phyloP scores from a whole-genome alignment of 768 basidiomycete species.

The Cystobasidium onofrii region DNA sequence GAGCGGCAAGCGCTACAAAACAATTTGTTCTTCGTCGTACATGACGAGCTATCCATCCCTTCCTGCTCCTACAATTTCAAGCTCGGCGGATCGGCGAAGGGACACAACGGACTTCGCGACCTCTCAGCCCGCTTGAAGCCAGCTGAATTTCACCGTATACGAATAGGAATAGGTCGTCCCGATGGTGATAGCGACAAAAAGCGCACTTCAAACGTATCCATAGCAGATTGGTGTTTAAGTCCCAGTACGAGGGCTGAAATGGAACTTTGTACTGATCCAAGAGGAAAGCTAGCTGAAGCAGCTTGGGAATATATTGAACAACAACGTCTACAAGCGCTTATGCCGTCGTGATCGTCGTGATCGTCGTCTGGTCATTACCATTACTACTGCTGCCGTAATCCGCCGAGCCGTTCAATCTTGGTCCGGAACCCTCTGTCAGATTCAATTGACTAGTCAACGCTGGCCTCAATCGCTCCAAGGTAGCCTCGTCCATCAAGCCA shows the following conservation, averaged over 20 bases:
- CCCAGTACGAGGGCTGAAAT: not conserved
- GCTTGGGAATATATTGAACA: constrained; percentile 16
- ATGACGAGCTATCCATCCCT: not conserved
- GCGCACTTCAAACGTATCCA: not conserved
- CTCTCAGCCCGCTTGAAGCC: not conserved
- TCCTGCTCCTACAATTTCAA: not conserved
- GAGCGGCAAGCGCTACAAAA: not conserved
- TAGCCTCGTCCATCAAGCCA: constrained; percentile 26
- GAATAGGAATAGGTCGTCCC: not conserved
- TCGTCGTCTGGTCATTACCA: not conserved
- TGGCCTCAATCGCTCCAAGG: constrained; percentile 8
- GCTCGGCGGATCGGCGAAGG: not conserved
- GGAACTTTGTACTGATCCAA: not conserved
- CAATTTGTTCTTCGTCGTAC: not conserved
- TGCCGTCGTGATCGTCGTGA: not conserved
- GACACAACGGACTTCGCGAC: not conserved
- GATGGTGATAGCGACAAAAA: not conserved
- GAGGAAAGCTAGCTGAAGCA: not conserved
- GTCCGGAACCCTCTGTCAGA: not conserved
- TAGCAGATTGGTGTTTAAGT: constrained; percentile 6
- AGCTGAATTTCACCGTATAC: not conserved
- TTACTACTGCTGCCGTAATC: not conserved
- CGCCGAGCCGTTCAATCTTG: not conserved
- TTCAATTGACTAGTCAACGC: not conserved
- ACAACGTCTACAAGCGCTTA: not conserved